Evolutionary conservation across 2,329 filamentous ascomycete genomes (phyloP).

Genomic region (Sporothrix globosa): DNA sequence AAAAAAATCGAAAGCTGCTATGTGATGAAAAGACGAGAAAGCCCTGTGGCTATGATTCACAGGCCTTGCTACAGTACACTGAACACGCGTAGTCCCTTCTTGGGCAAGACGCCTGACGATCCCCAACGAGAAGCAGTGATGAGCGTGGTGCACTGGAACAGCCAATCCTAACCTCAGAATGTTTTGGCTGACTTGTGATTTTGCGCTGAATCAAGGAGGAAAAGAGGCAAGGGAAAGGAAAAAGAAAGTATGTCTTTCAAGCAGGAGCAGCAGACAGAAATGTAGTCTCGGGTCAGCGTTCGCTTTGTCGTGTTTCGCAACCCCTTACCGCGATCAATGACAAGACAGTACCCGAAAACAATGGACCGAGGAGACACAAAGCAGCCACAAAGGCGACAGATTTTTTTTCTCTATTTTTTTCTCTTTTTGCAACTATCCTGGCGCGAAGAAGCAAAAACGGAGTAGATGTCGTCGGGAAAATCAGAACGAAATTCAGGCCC

Average conservation of each 20-base stretch:
- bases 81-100: neutral
- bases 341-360: neutral
- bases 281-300: neutral
- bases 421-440: neutral
- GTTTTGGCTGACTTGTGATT: neutral
- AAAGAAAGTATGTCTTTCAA: constrained; percentile 1
- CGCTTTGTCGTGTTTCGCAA: neutral
- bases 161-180: neutral
- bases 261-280: neutral
- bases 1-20: neutral
- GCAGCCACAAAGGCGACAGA: neutral
- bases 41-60: neutral
- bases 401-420: neutral
- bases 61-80: too few species aligned
- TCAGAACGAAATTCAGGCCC: neutral
- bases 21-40: neutral
- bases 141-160: neutral
- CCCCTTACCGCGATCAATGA: neutral
- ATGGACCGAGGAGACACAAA: neutral
- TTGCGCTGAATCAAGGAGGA: neutral
- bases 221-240: neutral
- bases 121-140: neutral
- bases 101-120: neutral
- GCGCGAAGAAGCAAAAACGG: neutral
- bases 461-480: neutral